Conservation (phyloP, 1,284 basidiomycete genomes). For the Melampsora americana region DNA sequence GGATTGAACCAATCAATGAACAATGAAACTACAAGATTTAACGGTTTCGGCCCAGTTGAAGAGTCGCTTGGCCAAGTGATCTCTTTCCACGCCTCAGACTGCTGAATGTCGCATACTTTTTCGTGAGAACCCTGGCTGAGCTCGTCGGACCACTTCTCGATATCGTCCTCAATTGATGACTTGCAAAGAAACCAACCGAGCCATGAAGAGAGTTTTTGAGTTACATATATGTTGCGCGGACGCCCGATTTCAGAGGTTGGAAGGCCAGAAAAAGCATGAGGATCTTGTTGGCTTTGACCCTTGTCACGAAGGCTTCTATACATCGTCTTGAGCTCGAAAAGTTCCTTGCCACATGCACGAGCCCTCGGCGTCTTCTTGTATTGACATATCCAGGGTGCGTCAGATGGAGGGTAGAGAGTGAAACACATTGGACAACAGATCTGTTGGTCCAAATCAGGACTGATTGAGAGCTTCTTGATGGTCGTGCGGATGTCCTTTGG, state of each 20-base stretch:
- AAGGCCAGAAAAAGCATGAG: background rate
- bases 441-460: background rate
- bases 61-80: conserved; percentile 4
- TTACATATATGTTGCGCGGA: too few relatives aligned
- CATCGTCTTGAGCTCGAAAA: conserved; percentile 1
- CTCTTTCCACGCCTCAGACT: background rate
- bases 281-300: conserved; percentile 7
- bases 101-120: conserved; percentile 20
- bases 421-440: conserved; percentile 19
- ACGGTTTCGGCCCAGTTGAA: background rate
- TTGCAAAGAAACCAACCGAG: too few relatives aligned
- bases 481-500: conserved; percentile 12
- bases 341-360: conserved; percentile 1
- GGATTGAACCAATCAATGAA: too few relatives aligned
- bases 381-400: background rate
- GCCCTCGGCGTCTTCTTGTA: conserved; percentile 4
- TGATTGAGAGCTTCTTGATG: background rate
- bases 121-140: too few relatives aligned
- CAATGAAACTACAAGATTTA: conserved; percentile 29
- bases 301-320: background rate
- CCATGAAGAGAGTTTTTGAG: too few relatives aligned
- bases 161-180: conserved; percentile 26
- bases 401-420: background rate
- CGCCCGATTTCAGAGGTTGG: background rate
- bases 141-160: too few relatives aligned